Base-by-base conservation (phyloP, 257 asterid genomes). In the Cruciata laevipes region DNA sequence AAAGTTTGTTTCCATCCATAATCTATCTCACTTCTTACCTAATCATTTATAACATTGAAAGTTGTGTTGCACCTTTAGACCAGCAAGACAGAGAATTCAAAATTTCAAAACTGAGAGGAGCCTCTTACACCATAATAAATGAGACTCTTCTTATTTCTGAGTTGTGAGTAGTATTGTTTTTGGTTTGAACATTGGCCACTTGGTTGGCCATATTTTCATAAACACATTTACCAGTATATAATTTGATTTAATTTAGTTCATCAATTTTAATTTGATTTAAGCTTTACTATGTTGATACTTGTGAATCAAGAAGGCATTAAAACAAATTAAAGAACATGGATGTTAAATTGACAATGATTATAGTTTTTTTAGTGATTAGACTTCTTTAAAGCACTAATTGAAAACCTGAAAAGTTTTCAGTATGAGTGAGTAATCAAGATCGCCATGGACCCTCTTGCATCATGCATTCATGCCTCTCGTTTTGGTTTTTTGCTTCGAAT, bases 21-120 rank as follows among this genome's bases (percentile, higher is more conserved):
- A 47, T 47, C 53, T 16, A 13, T 47, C 53, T 47, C n/a, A 47
- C 53, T 47, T 47, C 53, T 61, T 61, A 61, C 42, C 66, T 10
- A 33, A 55, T 33, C 64, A 68, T 56, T 5, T 32, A 12, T 1
- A 27, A 8, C 14, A 53, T 18, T n/a, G 52, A 56, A 55, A 68
- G 10, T 12, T 56, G 42, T 7, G 58, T 16, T 23, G 40, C 18
- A 58, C 30, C 66, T 20, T 32, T 60, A 31, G 24, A 35, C 3
- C 32, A 32, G 35, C 63, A 1, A 68, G 24, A 21, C n/a, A 35
- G 21, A 63, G 35, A 63, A 14, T 56, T 33, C 66, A 61, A 61
- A 61, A 1, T 61, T 61, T 32, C 47, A 61, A 61, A 47, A 16
- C 3, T 4, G 1, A 10, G 47, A 47, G 55, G 55, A 16, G 20